Base-by-base conservation (phyloP, 768 basidiomycete species). In the Rhizopogon roseolus region DNA sequence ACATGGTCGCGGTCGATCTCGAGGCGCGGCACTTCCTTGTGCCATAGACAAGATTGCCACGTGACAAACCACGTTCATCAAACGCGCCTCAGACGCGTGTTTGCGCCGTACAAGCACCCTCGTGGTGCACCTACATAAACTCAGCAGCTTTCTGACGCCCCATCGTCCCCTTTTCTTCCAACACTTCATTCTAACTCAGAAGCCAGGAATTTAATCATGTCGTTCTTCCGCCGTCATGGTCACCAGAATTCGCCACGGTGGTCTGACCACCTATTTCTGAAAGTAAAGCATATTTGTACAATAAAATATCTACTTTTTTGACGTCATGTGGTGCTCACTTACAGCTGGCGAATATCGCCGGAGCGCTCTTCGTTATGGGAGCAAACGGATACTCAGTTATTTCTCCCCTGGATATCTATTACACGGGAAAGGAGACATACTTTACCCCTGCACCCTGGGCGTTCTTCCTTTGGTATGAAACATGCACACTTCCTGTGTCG, bases 361-460 rank as follows among this genome's bases (percentile, higher is more conserved):
- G 78, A 46, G 84, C 79, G 55, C 57, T 82, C 66, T 62, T 79
- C 49, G 78, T 84, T 55, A 73, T 84, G 56, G 84, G 81, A 25
- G 77, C 77, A 46, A 85, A 85, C 65, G 74, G 84, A 54, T 84
- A 81, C 70, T 75, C 77, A 29, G 73, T 86, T 54, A 78, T 81
- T 10, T 79, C 78, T 34, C 82, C 81, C 6, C 71, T 68, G 55
- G 76, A 73, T 43, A 66, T 71, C 29, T 81, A 81, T 64, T 70
- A 70, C 55, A 62, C 66, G 3, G 77, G 78, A 27, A 81, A 78
- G 65, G 77, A 80, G 56, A 87, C 86, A 4, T 88, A 85, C 71
- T 75, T 88, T 55, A 87, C 86, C 1, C 86, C 86, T 1, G 79
- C 81, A 1, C 69, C 76, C 14, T 86, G 80, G 73, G 78, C 81